Conservation (phyloP, 768 basidiomycete genomes). For the Mycena sanguinolenta region DNA sequence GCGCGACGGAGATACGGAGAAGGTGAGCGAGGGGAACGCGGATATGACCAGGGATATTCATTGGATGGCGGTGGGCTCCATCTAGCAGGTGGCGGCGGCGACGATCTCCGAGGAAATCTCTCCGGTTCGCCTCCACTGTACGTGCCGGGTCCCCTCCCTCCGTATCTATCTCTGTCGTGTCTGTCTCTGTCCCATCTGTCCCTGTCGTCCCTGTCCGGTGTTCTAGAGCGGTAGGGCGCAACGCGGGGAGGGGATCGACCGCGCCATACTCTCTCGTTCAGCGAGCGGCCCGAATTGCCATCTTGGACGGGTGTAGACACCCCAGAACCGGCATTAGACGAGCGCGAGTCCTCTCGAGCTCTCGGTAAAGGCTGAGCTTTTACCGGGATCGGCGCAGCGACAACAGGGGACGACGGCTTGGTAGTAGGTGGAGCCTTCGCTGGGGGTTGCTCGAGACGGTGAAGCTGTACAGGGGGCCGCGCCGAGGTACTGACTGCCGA, state of each 20-base stretch:
- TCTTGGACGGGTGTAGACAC: conserved; percentile 1
- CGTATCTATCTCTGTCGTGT: conserved; percentile 16
- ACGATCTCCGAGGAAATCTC: background rate
- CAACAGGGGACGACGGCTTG: background rate
- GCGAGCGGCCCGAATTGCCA: background rate
- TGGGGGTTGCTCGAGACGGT: background rate
- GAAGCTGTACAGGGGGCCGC: background rate
- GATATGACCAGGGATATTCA: too few species aligned
- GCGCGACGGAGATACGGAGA: background rate
- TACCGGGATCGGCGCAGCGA: background rate
- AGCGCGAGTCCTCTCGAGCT: background rate
- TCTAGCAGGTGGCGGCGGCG: background rate
- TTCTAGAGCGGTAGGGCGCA: conserved; percentile 8
- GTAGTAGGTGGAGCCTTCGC: background rate
- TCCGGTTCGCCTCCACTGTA: conserved; percentile 6
- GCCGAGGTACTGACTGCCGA: background rate
- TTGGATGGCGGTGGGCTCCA: too few species aligned
- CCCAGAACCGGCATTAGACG: conserved; percentile 7
- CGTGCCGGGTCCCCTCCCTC: background rate
- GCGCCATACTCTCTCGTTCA: conserved; percentile 10
- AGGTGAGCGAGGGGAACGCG: background rate
- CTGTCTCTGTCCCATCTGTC: too few species aligned
- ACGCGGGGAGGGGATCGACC: background rate
- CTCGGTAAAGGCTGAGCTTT: background rate
- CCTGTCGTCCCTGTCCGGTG: too few species aligned